Evolutionary conservation across 2,329 filamentous ascomycete genomes (phyloP), one percentile per base, ranked within the genome.

Genomic region (Aureobasidium musti): DNA sequence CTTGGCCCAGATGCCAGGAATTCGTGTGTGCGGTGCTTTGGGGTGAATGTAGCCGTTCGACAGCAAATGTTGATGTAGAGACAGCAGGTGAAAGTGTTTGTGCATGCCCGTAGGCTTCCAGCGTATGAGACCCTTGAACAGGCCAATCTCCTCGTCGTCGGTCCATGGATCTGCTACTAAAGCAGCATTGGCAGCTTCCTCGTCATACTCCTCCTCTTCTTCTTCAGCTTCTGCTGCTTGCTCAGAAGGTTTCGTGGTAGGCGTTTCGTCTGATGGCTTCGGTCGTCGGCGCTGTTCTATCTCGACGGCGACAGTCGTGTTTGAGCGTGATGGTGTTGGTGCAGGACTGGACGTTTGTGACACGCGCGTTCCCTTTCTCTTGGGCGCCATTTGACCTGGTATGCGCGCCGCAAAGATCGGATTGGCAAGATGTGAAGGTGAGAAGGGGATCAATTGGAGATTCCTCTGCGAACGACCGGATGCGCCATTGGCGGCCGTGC

Each of bases 31-130:
- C n/a, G 66, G 59, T 33, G 66, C 66, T 21, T 69, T 67, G 5
- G 74, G 73, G 35, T 75, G 71, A n/a, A 78, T 76, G 70, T 77
- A 74, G 53, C 70, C 70, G 49, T 76, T 74, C 6, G 71, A 68
- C 41, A 77, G 70, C 14, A 78, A 70, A 68, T 72, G 74, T 28
- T 72, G 67, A 60, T 75, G 74, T 19, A 97, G 91, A 10, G 91
- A 88, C 69, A 97, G 87, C 84, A 97, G 93, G 68, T 91, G 89
- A 75, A 97, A 96, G 77, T 97, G 92, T 76, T 94, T 96, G 80
- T 97, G 92, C 84, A 97, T 91, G 68, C 92, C 91, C 47, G 94
- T 94, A n/a, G 95, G 95, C 76, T 99, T 99, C 90, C 91, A 97
- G 75, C 89, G 86, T 70, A 98, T 93, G 71, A 98, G 89, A 63